Evolutionary conservation across 2,329 filamentous ascomycete species (phyloP).

Genomic region (Colletotrichum sidae): DNA sequence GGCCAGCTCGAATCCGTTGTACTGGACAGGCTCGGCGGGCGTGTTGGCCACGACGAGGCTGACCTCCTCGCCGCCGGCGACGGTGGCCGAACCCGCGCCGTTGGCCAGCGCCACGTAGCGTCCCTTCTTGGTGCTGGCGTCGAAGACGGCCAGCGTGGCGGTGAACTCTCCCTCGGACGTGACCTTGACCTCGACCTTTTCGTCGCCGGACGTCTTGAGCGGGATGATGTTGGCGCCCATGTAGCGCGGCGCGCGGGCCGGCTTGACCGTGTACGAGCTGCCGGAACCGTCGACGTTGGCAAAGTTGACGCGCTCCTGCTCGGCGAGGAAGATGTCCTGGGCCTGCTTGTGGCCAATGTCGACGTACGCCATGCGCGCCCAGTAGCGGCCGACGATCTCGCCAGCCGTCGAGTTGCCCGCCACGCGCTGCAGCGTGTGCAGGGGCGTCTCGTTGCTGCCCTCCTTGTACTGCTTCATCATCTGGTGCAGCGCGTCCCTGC

Average conservation of each 20-base stretch:
- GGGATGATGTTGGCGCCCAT: slow-evolving; percentile 64
- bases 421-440: slow-evolving; percentile 58
- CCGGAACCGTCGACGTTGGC: slow-evolving; percentile 53
- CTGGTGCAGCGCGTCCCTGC: slow-evolving; percentile 54
- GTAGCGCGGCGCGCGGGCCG: slow-evolving; percentile 56
- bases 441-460: slow-evolving; percentile 61
- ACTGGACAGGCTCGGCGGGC: slow-evolving; percentile 54
- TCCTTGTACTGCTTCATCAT: slow-evolving; percentile 56
- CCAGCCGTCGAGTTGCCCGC: slow-evolving; percentile 47
- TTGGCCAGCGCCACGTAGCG: slow-evolving; percentile 51
- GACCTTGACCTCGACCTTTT: slow-evolving; percentile 48
- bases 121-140: slow-evolving; percentile 43
- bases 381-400: slow-evolving; percentile 60
- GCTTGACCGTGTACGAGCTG: slow-evolving; percentile 54
- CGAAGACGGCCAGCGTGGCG: slow-evolving; percentile 53
- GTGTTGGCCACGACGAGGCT: slow-evolving; percentile 62
- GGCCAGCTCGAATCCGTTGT: slow-evolving; percentile 55
- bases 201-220: slow-evolving; percentile 48
- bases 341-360: slow-evolving; percentile 60
- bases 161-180: slow-evolving; percentile 51
- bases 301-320: slow-evolving; percentile 53
- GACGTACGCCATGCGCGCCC: slow-evolving; percentile 65
- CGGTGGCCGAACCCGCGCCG: slow-evolving; percentile 47
- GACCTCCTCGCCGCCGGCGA: slow-evolving; percentile 54
- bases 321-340: slow-evolving; percentile 49